phyloP scores from a whole-genome alignment of 2,329 filamentous ascomycete species.

The Neofusicoccum umdonicola region DNA sequence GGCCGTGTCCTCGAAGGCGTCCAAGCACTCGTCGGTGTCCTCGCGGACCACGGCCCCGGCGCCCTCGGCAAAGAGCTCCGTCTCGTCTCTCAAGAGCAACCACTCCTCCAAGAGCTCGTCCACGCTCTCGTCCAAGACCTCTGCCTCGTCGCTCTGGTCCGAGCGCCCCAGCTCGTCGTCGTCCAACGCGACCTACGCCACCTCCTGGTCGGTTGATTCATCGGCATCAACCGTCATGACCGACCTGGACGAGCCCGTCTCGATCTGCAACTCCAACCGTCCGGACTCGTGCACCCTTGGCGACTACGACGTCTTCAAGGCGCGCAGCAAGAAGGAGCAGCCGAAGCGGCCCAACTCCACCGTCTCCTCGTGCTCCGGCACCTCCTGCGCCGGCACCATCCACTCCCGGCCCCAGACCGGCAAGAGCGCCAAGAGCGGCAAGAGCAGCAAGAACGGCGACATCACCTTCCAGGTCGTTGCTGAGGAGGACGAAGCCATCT shows the following conservation, averaged over 20 bases:
- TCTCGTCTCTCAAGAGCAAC: not conserved
- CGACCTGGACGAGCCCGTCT: not conserved
- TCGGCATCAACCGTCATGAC: constrained; percentile 10
- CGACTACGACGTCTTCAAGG: constrained; percentile 1
- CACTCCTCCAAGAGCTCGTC: not conserved
- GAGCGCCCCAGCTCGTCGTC: constrained; percentile 5
- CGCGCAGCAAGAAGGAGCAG: not conserved
- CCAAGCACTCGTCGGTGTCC: not conserved
- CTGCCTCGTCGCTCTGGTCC: constrained; percentile 9
- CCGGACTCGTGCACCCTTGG: constrained; percentile 10
- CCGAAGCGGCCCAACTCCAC: not conserved
- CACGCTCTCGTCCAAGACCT: constrained; percentile 3
- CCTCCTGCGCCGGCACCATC: constrained; percentile 13
- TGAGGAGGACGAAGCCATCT: constrained; percentile 7
- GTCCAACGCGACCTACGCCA: constrained; percentile 8
- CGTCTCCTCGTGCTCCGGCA: constrained; percentile 5
- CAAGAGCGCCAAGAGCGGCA: constrained; percentile 12
- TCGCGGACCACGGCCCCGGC: not conserved
- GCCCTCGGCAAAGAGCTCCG: not conserved
- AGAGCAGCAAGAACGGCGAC: constrained; percentile 11
- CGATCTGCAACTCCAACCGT: not conserved
- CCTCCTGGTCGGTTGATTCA: constrained; percentile 4
- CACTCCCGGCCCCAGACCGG: not conserved
- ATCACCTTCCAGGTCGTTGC: constrained; percentile 7
- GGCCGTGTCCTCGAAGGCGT: not conserved